phyloP scores from a whole-genome alignment of 768 basidiomycete genomes.

The Botryobasidium botryosum region DNA sequence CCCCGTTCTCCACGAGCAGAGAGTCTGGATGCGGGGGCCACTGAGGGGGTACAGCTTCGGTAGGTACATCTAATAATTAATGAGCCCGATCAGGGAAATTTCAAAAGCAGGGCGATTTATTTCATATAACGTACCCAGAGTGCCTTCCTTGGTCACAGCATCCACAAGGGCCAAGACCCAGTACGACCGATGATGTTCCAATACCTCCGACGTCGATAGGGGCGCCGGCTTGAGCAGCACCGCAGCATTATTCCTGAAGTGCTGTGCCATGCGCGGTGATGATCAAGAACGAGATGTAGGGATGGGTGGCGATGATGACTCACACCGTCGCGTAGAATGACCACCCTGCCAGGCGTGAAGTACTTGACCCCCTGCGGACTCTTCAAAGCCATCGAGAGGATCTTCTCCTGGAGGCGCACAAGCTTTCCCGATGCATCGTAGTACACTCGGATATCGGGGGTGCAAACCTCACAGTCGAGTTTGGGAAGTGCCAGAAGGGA shows the following conservation, averaged over 20 bases:
- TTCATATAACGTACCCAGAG: constrained; percentile 28
- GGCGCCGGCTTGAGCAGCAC: constrained; percentile 53
- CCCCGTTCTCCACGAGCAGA: constrained; percentile 31
- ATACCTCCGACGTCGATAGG: constrained; percentile 25
- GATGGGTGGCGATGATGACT: constrained; percentile 14
- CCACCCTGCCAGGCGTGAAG: constrained; percentile 56
- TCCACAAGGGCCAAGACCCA: constrained; percentile 59
- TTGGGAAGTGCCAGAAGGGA: constrained; percentile 41
- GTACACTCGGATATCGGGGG: constrained; percentile 51
- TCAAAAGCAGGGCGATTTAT: neutral
- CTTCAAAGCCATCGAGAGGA: constrained; percentile 41
- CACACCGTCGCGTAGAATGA: constrained; percentile 71
- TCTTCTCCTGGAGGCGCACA: constrained; percentile 39
- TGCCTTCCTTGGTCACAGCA: constrained; percentile 36
- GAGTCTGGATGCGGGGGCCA: constrained; percentile 53
- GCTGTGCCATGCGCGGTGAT: constrained; percentile 28
- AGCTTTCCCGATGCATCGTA: constrained; percentile 58
- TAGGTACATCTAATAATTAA: constrained; percentile 34
- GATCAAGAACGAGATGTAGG: neutral
- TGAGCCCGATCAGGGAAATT: neutral
- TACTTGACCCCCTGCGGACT: constrained; percentile 52
- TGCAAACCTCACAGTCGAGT: constrained; percentile 51
- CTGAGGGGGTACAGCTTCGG: constrained; percentile 42
- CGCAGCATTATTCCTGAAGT: constrained; percentile 53
- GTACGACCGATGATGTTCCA: constrained; percentile 39